phyloP scores from a whole-genome alignment of 176 grass and related monocot genomes.

The Rhynchospora breviuscula region DNA sequence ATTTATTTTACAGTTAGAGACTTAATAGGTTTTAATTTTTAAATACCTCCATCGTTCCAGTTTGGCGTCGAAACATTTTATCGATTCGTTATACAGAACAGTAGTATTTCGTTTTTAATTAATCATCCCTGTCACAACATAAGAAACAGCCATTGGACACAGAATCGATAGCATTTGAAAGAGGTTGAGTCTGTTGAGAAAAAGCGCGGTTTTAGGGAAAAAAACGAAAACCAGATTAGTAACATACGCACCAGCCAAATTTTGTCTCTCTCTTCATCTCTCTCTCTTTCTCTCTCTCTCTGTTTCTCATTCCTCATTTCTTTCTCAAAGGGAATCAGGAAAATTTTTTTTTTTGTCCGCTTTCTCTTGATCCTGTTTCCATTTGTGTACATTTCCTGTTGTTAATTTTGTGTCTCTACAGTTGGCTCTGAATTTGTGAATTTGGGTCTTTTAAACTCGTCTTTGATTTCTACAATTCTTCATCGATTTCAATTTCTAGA shows the following conservation, averaged over 20 bases:
- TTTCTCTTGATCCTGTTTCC: neutral
- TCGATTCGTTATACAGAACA: no score
- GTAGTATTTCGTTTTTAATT: no score
- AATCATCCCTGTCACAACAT: no score
- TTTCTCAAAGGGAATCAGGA: neutral
- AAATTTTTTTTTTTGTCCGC: neutral
- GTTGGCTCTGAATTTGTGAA: neutral
- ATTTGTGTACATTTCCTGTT: constrained; percentile 1
- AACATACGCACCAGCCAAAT: neutral
- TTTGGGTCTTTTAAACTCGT: neutral
- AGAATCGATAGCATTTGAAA: neutral
- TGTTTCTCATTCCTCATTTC: neutral
- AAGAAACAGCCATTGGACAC: no score
- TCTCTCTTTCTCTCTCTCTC: neutral
- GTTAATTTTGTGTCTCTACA: neutral
- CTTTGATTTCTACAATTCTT: neutral
- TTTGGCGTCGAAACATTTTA: no score
- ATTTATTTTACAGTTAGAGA: no score
- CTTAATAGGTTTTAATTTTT: no score
- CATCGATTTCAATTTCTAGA: neutral
- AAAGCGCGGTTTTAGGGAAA: constrained; percentile 12
- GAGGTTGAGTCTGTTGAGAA: neutral
- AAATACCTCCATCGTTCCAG: no score
- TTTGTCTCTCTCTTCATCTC: neutral
- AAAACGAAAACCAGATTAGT: neutral